phyloP scores from a whole-genome alignment of 225 moss, liverwort and hornwort genomes.

The Pseudoscleropodium purum region DNA sequence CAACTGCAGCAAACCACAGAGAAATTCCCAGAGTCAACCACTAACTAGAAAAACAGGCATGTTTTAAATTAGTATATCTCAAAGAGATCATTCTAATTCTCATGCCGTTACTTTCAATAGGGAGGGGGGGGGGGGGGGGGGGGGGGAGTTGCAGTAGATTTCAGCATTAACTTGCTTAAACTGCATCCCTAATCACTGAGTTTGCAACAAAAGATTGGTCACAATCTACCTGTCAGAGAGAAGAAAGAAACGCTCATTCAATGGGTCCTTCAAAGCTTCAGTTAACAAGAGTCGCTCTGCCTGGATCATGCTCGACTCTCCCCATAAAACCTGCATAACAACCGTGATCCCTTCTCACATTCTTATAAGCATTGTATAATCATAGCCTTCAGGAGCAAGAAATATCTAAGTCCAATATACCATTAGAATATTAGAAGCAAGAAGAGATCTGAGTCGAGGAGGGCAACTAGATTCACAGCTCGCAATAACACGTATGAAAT shows the following conservation, averaged over 20 bases:
- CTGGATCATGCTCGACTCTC: constrained; percentile 79
- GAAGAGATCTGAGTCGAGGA: background rate
- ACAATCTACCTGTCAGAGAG: constrained; percentile 66
- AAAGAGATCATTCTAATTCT: background rate
- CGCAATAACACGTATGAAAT: background rate
- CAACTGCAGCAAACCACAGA: constrained; percentile 47
- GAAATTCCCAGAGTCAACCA: background rate
- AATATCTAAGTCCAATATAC: background rate
- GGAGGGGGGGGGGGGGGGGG: too few relatives aligned
- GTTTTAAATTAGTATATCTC: background rate
- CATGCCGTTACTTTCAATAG: background rate
- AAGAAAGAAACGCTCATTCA: constrained; percentile 75
- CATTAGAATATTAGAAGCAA: background rate
- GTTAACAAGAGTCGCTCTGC: constrained; percentile 64
- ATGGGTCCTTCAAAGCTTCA: constrained; percentile 60
- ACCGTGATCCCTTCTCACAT: background rate
- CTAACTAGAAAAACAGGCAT: background rate
- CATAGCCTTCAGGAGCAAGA: background rate
- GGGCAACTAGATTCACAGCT: background rate
- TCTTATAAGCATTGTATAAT: background rate
- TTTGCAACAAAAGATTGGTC: background rate
- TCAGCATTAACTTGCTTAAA: background rate
- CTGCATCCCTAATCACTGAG: too few relatives aligned
- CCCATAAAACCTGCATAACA: constrained; percentile 75
- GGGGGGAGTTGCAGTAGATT: background rate